Conservation (phyloP, 805 yeast species). For the Nakazawaea siamensis region DNA sequence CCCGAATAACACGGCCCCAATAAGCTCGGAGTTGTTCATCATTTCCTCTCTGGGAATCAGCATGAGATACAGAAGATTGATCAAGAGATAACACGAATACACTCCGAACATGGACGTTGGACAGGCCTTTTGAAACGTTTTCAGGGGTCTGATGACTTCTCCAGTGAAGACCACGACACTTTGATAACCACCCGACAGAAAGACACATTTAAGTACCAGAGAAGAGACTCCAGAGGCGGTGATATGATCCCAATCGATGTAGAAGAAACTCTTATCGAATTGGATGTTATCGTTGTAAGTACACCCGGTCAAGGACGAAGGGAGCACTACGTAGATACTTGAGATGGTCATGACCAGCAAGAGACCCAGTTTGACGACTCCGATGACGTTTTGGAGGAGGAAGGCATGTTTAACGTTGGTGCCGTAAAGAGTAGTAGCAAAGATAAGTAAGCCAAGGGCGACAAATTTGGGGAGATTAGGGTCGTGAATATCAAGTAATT, state of each 20-base stretch:
- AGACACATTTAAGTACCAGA: constrained; percentile 50
- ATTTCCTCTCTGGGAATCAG: constrained; percentile 48
- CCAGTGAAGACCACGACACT: constrained; percentile 52
- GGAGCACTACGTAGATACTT: constrained; percentile 41
- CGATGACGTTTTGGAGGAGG: constrained; percentile 45
- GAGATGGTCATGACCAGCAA: constrained; percentile 39
- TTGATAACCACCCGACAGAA: constrained; percentile 59
- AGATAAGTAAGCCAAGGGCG: constrained; percentile 23
- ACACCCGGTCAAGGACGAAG: constrained; percentile 22
- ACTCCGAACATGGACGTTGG: constrained; percentile 43
- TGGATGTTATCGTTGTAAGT: constrained; percentile 5
- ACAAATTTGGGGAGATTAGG: constrained; percentile 20
- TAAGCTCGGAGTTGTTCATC: constrained; percentile 44
- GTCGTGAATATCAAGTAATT: constrained; percentile 15
- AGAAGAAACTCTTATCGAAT: constrained; percentile 19
- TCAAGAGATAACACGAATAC: constrained; percentile 38
- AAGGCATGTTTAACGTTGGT: constrained; percentile 45
- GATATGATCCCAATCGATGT: constrained; percentile 23
- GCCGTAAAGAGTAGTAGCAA: constrained; percentile 38
- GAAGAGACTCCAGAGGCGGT: constrained; percentile 39
- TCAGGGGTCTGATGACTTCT: constrained; percentile 50
- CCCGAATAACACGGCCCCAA: constrained; percentile 51
- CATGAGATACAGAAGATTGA: constrained; percentile 49
- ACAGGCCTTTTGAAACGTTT: constrained; percentile 54
- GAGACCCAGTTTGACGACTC: constrained; percentile 41